Conservation (phyloP, 1,139 yeast genomes). For the Scheffersomyces parashehatae region DNA sequence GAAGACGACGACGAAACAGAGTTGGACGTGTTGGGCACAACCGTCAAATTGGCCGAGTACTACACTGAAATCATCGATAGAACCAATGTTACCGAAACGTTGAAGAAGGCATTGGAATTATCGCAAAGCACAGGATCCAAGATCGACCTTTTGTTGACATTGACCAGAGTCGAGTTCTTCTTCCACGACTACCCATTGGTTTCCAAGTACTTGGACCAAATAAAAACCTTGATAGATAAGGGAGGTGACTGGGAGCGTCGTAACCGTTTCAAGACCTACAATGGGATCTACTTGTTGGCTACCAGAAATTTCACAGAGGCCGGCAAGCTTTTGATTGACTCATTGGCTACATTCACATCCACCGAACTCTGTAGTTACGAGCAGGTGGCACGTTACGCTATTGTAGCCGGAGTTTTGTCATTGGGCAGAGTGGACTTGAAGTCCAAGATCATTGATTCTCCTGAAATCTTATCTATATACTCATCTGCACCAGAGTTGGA, state of each 20-base stretch:
- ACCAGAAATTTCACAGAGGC: conserved; percentile 86
- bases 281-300: conserved; percentile 81
- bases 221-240: conserved; percentile 76
- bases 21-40: conserved; percentile 73
- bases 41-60: conserved; percentile 83
- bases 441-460: conserved; percentile 84
- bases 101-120: conserved; percentile 73
- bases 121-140: conserved; percentile 88
- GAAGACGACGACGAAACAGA: conserved; percentile 92
- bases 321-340: conserved; percentile 79
- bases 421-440: conserved; percentile 85
- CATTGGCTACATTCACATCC: conserved; percentile 95
- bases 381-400: conserved; percentile 85
- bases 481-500: conserved; percentile 66
- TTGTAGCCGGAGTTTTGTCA: conserved; percentile 80
- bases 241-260: conserved; percentile 99
- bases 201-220: conserved; percentile 72
- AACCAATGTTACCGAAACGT: conserved; percentile 67
- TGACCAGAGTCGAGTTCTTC: conserved; percentile 85
- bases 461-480: conserved; percentile 82
- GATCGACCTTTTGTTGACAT: conserved; percentile 80
- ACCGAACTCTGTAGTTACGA: conserved; percentile 89
- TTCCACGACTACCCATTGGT: conserved; percentile 75
- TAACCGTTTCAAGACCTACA: conserved; percentile 88
- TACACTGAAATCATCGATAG: conserved; percentile 84